These are phyloP conservation scores for Chondrus crispus DNA, from an alignment of 23 red algal genomes.

Conservation along the genomic window DNA sequence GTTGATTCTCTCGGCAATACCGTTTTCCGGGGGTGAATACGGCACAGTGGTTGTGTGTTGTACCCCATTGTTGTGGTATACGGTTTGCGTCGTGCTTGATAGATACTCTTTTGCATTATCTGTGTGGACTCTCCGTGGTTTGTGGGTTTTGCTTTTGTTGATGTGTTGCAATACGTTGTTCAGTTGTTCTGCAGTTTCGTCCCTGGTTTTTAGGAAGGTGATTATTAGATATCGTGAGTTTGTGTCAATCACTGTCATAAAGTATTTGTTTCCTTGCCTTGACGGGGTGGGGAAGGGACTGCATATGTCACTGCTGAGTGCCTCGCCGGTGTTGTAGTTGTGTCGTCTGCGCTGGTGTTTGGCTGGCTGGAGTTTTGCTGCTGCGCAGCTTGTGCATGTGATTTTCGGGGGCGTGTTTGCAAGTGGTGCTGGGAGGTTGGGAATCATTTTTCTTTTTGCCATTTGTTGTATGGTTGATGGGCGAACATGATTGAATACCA, in stretches of 20 bases:
- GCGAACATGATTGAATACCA: too few relatives aligned
- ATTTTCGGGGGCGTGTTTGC: neutral
- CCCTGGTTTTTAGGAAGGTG: neutral
- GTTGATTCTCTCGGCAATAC: conserved; percentile 3
- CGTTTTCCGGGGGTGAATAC: too few relatives aligned
- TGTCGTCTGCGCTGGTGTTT: neutral
- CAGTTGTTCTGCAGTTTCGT: neutral
- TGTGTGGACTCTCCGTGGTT: neutral
- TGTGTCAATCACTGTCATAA: neutral
- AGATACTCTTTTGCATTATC: neutral
- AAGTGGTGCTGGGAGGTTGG: neutral
- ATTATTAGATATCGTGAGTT: neutral
- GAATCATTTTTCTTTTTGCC: neutral
- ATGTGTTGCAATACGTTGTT: neutral
- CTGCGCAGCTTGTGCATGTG: neutral
- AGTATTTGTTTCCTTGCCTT: neutral
- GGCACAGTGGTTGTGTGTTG: neutral
- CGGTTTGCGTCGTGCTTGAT: neutral
- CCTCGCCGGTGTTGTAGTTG: neutral
- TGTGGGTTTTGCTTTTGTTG: neutral
- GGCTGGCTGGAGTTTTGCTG: neutral
- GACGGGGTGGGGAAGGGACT: neutral
- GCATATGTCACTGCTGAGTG: neutral
- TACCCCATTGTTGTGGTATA: neutral
- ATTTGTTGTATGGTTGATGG: too few relatives aligned